Evolutionary conservation across 768 basidiomycete genomes (phyloP).

Genomic region (Tricholoma hemisulphureum): DNA sequence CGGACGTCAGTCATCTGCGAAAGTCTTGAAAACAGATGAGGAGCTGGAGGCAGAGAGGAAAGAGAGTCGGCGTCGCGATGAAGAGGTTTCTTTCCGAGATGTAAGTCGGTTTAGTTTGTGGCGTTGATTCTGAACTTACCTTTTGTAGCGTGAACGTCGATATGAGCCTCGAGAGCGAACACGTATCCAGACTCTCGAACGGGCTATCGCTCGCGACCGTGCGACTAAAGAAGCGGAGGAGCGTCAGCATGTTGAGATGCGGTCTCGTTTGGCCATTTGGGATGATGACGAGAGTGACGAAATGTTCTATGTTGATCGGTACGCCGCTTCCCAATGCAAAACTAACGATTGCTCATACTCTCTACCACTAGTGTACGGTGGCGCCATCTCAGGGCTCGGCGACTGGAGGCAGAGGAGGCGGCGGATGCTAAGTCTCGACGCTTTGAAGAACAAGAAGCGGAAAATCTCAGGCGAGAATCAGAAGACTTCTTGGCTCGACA

Average conservation of each 20-base stretch:
- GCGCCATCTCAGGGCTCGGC: conserved; percentile 72
- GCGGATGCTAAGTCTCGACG: conserved; percentile 81
- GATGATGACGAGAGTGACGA: conserved; percentile 95
- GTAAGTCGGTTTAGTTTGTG: conserved; percentile 36
- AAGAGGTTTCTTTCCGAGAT: conserved; percentile 83
- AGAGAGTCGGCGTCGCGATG: conserved; percentile 71
- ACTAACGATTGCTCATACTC: conserved; percentile 5
- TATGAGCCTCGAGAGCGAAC: conserved; percentile 88
- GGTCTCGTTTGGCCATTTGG: conserved; percentile 80
- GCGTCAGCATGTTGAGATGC: conserved; percentile 76
- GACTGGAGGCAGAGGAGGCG: conserved; percentile 74
- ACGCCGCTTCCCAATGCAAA: conserved; percentile 18
- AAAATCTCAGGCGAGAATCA: conserved; percentile 84
- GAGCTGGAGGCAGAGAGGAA: conserved; percentile 82
- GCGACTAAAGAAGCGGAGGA: conserved; percentile 75
- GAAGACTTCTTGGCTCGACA: conserved; percentile 92
- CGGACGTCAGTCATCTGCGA: conserved; percentile 33
- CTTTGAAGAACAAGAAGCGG: conserved; percentile 83
- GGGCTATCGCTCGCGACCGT: conserved; percentile 70
- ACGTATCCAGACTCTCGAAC: conserved; percentile 74
- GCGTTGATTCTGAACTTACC: not conserved
- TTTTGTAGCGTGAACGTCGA: conserved; percentile 79
- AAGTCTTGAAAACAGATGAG: conserved; percentile 73
- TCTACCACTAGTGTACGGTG: conserved; percentile 63
- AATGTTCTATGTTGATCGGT: conserved; percentile 90